Conservation (phyloP, 768 basidiomycete species). For the Exsudoporus frostii region DNA sequence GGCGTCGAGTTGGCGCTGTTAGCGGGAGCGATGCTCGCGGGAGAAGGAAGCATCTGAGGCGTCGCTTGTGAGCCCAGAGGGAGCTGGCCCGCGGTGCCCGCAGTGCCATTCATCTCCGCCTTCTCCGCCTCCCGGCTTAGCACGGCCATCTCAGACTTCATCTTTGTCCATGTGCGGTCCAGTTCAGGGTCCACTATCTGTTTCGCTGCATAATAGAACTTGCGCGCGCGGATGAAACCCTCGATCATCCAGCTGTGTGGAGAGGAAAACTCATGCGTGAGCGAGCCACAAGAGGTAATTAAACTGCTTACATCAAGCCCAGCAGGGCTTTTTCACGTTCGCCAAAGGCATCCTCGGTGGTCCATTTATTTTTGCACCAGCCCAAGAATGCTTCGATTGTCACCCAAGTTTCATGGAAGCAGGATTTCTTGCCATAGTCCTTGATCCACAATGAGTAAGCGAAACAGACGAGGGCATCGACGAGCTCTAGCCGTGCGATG, state of each 20-base stretch:
- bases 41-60: slow-evolving; percentile 78
- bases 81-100: slow-evolving; percentile 25
- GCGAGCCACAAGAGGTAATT: slow-evolving; percentile 15
- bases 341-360: slow-evolving; percentile 38
- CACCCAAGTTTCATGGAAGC: slow-evolving; percentile 60
- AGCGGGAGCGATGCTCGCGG: slow-evolving; percentile 62
- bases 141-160: slow-evolving; percentile 32
- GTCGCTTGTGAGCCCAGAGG: slow-evolving; percentile 38
- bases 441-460: slow-evolving; percentile 81
- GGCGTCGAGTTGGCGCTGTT: slow-evolving; percentile 80
- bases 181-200: slow-evolving; percentile 32
- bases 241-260: slow-evolving; percentile 71
- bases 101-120: slow-evolving; percentile 33
- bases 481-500: slow-evolving; percentile 74
- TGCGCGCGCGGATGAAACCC: slow-evolving; percentile 62
- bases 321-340: slow-evolving; percentile 59
- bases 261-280: slow-evolving; percentile 23
- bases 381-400: slow-evolving; percentile 67
- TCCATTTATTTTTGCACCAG: slow-evolving; percentile 74
- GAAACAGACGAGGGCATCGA: slow-evolving; percentile 82
- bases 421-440: slow-evolving; percentile 55
- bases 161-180: slow-evolving; percentile 34
- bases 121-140: slow-evolving; percentile 35
- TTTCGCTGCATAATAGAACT: slow-evolving; percentile 40
- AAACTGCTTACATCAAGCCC: slow-evolving; percentile 70